Base-by-base conservation (phyloP, 495 filamentous ascomycete species). In the Aspergillus steynii region DNA sequence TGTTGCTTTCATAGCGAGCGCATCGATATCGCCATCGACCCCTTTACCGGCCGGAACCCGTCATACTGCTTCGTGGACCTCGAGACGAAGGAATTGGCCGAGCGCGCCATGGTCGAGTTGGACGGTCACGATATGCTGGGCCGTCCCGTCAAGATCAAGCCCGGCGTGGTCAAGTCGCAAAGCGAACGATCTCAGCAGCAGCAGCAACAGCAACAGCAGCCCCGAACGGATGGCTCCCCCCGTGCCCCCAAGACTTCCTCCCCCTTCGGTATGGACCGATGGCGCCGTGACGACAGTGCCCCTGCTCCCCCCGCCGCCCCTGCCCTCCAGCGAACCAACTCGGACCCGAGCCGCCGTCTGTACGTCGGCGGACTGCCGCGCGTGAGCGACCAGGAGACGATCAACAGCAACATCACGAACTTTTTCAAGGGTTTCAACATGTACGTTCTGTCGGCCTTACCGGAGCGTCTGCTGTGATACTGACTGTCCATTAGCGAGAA, bases 11-110 rank as follows among this genome's bases (percentile, higher is more conserved):
- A 73, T 69, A 79, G 83, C 65, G 79, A 83, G 67, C 82, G 82
- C 45, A 85, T 90, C 60, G 85, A 86, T 66, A 88, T 90, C 67
- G 85, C 85, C 8, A 78, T 88, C 53, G 86, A 90, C 68, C 85
- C 86, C 20, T 85, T 88, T 66, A 87, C 84, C 27, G 85, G 85
- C 50, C 73, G 86, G 14, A 90, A 90, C 68, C 86, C 86, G 3
- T 88, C 86, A 5, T 90, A 89, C 73, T 90, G 87, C 73, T 90
- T 90, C 56, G 82, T 89, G 54, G 86, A 90, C 64, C 80, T 90
- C 55, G 60, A 73, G 25, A 80, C 75, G 32, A 77, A 78, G 58
- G 82, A 84, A n/a, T 65, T 80, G 25, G 86, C 87, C 1, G 78
- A 83, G n/a, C 70, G 66, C 0, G 85, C 85, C 27, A 86, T 88